Conservation (phyloP, 139 green algal genomes). For the Yamagishiella unicocca region DNA sequence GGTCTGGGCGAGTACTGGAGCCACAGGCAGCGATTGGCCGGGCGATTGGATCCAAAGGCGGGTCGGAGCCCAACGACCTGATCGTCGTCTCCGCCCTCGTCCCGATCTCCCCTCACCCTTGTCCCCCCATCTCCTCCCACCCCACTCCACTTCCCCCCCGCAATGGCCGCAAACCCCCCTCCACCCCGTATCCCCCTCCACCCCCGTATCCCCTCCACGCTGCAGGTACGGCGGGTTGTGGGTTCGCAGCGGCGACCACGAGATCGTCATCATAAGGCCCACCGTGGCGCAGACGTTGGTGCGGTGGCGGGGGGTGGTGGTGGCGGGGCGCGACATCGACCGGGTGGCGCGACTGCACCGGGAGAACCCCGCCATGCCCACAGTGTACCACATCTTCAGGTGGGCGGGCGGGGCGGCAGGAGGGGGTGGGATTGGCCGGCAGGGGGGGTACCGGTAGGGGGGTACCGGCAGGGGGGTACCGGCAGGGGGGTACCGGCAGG, state of each 20-base stretch:
- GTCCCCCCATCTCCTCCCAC: not conserved
- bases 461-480: too few relatives aligned
- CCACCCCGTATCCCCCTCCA: not conserved
- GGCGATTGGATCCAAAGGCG: not conserved
- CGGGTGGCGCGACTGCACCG: conserved; percentile 50
- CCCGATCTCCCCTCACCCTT: not conserved
- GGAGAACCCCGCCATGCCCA: conserved; percentile 60
- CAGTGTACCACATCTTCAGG: conserved; percentile 64
- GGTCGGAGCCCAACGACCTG: not conserved
- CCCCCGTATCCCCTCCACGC: not conserved
- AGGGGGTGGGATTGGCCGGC: not conserved
- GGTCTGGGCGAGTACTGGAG: too few relatives aligned
- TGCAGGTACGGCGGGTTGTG: conserved; percentile 59
- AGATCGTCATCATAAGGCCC: conserved; percentile 48
- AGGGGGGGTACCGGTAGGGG: not conserved
- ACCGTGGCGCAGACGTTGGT: conserved; percentile 55
- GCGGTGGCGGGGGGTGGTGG: conserved; percentile 53
- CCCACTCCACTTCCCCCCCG: not conserved
- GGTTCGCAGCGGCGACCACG: conserved; percentile 53
- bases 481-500: too few relatives aligned
- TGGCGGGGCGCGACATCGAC: conserved; percentile 59
- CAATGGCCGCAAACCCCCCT: not conserved
- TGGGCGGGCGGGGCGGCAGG: not conserved
- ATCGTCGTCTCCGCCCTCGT: not conserved
- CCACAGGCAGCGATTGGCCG: not conserved